Percentiles rank a stretch among this genome's conserved stretches.
Evolutionary conservation across 305 asterid species (phyloP).

Genomic region (Fraxinus angustifolia): DNA sequence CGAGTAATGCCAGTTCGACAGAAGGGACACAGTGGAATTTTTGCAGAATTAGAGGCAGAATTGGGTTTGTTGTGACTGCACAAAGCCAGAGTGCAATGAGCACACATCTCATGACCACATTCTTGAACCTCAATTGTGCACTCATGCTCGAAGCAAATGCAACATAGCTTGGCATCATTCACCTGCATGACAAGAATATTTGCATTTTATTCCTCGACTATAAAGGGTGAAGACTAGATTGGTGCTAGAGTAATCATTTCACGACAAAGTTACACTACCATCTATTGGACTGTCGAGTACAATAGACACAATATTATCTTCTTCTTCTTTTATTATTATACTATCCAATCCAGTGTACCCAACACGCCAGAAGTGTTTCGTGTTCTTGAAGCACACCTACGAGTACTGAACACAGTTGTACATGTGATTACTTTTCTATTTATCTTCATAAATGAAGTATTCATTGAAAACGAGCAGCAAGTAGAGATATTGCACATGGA

Average conservation of each 20-base stretch:
- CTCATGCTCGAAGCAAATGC: constrained; percentile 77
- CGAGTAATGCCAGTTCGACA: constrained; percentile 65
- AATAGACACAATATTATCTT: neutral
- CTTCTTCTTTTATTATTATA: neutral
- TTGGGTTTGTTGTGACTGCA: constrained; percentile 68
- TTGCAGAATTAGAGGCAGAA: constrained; percentile 31
- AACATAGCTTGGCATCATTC: constrained; percentile 54
- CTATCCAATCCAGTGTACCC: neutral
- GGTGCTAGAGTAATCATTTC: neutral
- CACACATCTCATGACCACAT: constrained; percentile 88
- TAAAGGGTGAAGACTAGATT: neutral
- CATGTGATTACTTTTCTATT: neutral
- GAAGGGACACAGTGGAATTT: constrained; percentile 70
- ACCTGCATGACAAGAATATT: constrained; percentile 33
- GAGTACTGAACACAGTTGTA: neutral
- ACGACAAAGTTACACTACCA: neutral
- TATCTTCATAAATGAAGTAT: neutral
- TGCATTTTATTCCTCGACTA: neutral
- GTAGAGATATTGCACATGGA: neutral
- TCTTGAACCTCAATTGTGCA: constrained; percentile 66
- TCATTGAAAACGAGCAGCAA: neutral
- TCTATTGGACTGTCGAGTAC: neutral
- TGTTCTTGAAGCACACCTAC: neutral
- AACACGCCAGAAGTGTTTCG: neutral
- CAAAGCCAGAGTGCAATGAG: constrained; percentile 63